These are phyloP conservation scores for Silene coronaria DNA, from an alignment of 179 eudicot species.

Conservation along the genomic window DNA sequence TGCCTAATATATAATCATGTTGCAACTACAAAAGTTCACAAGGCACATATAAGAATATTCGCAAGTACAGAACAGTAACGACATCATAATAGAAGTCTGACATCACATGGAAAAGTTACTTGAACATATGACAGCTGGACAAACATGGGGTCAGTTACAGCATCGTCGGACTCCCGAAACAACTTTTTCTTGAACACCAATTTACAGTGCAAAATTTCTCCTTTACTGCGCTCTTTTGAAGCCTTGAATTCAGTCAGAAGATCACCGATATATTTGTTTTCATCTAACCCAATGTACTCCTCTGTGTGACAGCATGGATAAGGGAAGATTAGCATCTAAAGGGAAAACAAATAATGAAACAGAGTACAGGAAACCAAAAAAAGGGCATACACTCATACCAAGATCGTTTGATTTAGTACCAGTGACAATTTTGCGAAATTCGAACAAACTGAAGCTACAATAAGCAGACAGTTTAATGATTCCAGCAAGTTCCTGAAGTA, in stretches of 20 bases:
- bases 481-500: slow-evolving; percentile 86
- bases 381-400: slow-evolving; percentile 62
- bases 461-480: slow-evolving; percentile 76
- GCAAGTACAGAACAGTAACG: background rate
- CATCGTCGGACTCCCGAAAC: slow-evolving; percentile 95
- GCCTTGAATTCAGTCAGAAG: slow-evolving; percentile 90
- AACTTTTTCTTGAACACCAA: slow-evolving; percentile 86
- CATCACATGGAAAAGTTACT: slow-evolving; percentile 31
- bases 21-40: slow-evolving; percentile 52
- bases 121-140: slow-evolving; percentile 93
- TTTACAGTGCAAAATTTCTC: slow-evolving; percentile 91
- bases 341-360: background rate
- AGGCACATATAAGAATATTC: background rate
- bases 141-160: slow-evolving; percentile 93
- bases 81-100: background rate
- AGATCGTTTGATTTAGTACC: slow-evolving; percentile 80
- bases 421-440: slow-evolving; percentile 83
- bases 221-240: slow-evolving; percentile 90
- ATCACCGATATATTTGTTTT: slow-evolving; percentile 93
- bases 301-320: slow-evolving; percentile 36
- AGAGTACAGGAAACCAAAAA: background rate
- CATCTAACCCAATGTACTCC: slow-evolving; percentile 89
- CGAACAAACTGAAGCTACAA: slow-evolving; percentile 92
- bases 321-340: slow-evolving; percentile 8
- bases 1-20: slow-evolving; percentile 96